Conservation (phyloP, 2,329 filamentous ascomycete species). For the Phyllosticta paracitricarpa region DNA sequence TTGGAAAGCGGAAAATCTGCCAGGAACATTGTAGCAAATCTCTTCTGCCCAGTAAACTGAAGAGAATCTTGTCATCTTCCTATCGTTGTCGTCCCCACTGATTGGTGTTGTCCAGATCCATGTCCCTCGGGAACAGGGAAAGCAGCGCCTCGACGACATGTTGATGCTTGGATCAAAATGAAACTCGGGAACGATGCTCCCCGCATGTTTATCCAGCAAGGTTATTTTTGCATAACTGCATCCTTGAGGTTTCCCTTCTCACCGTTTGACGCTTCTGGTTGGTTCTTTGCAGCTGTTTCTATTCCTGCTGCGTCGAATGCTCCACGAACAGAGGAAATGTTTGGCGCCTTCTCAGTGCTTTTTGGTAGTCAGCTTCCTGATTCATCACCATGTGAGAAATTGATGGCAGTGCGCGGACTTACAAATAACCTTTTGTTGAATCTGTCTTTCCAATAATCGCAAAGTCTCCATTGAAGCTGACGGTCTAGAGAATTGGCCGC, state of each 20-base stretch:
- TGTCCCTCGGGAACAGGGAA: background rate
- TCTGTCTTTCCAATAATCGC: background rate
- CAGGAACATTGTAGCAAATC: background rate
- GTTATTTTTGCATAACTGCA: background rate
- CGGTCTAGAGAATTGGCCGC: too few relatives aligned
- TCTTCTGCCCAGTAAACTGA: background rate
- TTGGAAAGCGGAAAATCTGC: background rate
- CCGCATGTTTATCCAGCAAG: background rate
- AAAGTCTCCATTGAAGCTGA: background rate
- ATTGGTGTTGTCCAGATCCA: background rate
- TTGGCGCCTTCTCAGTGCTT: too few relatives aligned
- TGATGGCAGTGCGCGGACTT: background rate
- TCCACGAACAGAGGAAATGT: too few relatives aligned
- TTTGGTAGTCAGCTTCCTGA: too few relatives aligned
- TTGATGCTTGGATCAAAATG: background rate
- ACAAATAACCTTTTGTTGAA: background rate
- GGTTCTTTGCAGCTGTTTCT: background rate
- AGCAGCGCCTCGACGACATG: background rate
- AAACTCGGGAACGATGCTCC: background rate
- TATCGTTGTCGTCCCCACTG: background rate
- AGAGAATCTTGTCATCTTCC: too few relatives aligned
- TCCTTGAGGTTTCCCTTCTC: background rate
- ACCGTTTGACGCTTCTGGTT: background rate
- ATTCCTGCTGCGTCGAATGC: too few relatives aligned
- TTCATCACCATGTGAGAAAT: background rate